These are phyloP conservation scores for Xylaria sp. DNA, from an alignment of 2,329 filamentous ascomycete genomes.

Conservation along the genomic window DNA sequence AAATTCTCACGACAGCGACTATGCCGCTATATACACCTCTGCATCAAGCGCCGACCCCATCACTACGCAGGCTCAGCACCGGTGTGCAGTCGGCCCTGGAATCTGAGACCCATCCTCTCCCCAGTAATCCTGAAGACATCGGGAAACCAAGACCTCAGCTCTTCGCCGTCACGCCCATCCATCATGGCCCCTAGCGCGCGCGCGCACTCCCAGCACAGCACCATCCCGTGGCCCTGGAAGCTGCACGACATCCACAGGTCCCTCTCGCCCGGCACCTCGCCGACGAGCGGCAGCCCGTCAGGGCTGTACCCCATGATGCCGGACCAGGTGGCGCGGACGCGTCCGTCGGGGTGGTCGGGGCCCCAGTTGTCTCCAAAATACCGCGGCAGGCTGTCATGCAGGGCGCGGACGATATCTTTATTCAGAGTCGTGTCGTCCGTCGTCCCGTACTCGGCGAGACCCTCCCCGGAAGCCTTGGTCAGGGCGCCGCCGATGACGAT, in stretches of 20 bases:
- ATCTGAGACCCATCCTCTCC: conserved; percentile 45
- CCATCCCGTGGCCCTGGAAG: conserved; percentile 71
- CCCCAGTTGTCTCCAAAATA: conserved; percentile 60
- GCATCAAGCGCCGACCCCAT: background rate
- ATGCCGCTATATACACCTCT: background rate
- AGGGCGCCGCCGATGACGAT: conserved; percentile 66
- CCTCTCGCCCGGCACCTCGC: conserved; percentile 48
- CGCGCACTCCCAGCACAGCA: conserved; percentile 61
- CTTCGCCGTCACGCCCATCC: conserved; percentile 36
- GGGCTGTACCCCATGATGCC: conserved; percentile 61
- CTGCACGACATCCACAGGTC: conserved; percentile 59
- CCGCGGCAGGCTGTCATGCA: conserved; percentile 44
- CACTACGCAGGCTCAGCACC: background rate
- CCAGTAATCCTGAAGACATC: conserved; percentile 50
- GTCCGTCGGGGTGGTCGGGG: conserved; percentile 43
- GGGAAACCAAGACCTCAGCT: conserved; percentile 55
- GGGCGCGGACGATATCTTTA: conserved; percentile 51
- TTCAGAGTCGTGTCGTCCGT: conserved; percentile 60
- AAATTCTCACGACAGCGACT: too few relatives aligned
- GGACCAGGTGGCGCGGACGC: conserved; percentile 52
- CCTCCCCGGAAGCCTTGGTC: conserved; percentile 43
- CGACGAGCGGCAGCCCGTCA: conserved; percentile 57
- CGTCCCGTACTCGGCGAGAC: conserved; percentile 54
- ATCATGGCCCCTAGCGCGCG: conserved; percentile 61
- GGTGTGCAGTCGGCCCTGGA: conserved; percentile 36